A percentile compares a stretch with the other conserved stretches of the same genome.
Conservation (phyloP, 2,329 filamentous ascomycete species). For the Coleophoma cylindrospora region DNA sequence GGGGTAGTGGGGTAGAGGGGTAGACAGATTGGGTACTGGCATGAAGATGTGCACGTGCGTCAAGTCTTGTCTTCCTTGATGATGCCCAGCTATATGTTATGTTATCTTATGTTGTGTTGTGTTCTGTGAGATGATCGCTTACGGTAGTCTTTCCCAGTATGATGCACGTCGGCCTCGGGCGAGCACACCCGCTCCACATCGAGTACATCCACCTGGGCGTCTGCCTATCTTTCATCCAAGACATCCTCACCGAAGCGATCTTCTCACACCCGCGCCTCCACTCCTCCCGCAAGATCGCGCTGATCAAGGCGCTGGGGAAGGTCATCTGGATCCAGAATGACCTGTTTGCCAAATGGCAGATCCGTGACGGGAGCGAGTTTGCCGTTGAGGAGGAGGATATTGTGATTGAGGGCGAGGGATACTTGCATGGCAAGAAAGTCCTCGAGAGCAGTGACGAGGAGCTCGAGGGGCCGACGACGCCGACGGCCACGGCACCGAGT, state of each 20-base stretch:
- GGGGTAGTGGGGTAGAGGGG: not conserved
- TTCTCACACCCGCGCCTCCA: constrained; percentile 54
- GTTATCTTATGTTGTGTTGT: too few species aligned
- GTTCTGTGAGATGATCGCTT: not conserved
- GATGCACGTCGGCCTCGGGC: constrained; percentile 62
- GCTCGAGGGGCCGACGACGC: constrained; percentile 4
- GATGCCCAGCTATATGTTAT: too few species aligned
- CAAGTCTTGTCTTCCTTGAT: too few species aligned
- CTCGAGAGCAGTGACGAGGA: constrained; percentile 34
- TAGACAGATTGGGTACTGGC: not conserved
- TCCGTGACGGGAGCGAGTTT: constrained; percentile 26
- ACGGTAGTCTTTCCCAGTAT: constrained; percentile 1
- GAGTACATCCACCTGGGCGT: constrained; percentile 75
- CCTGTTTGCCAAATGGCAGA: constrained; percentile 75
- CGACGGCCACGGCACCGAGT: constrained; percentile 5
- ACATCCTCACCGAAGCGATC: constrained; percentile 71
- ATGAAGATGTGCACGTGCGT: too few species aligned
- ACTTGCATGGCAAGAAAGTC: constrained; percentile 57
- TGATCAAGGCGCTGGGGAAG: constrained; percentile 73
- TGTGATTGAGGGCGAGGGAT: constrained; percentile 57
- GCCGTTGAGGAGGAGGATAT: constrained; percentile 38
- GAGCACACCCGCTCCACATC: constrained; percentile 55
- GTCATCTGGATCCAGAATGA: constrained; percentile 87
- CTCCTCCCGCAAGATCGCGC: constrained; percentile 63
- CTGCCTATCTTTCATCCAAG: constrained; percentile 69